A percentile compares a stretch with the other conserved stretches of the same genome.
Evolutionary conservation across 129 eudicot genomes (phyloP).

Genomic region (Tagetes erecta): DNA sequence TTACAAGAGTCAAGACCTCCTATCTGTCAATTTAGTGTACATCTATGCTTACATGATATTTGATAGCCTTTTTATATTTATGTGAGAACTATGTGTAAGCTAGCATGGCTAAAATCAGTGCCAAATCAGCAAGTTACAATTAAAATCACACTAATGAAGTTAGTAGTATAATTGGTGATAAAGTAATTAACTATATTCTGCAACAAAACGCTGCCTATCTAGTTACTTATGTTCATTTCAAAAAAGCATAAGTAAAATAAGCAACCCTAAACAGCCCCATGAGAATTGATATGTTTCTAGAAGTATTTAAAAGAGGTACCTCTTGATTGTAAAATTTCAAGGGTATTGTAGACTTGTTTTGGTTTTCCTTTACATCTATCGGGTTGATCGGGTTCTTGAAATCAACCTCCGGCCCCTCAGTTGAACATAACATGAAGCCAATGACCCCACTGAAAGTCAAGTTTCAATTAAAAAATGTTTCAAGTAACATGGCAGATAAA

Average conservation of each 20-base stretch:
- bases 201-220: background rate
- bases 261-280: conserved; percentile 13
- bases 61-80: background rate
- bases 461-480: conserved; percentile 1
- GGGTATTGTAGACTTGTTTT: conserved; percentile 52
- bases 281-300: background rate
- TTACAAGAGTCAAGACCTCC: background rate
- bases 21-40: background rate
- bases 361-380: conserved; percentile 60
- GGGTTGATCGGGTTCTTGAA: conserved; percentile 87
- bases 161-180: too few species aligned
- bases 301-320: conserved; percentile 38
- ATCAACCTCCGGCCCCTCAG: conserved; percentile 92
- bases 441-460: conserved; percentile 78
- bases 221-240: background rate
- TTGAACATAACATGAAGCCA: conserved; percentile 95
- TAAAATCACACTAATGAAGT: background rate
- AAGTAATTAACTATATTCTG: background rate
- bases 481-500: background rate
- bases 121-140: background rate
- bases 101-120: background rate
- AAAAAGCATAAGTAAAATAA: background rate
- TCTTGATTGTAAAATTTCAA: conserved; percentile 89
- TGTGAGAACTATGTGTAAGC: background rate
- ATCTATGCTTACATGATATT: too few species aligned